A percentile compares a stretch with the other conserved stretches of the same genome.
These are phyloP conservation scores for Ceratocystis alfenasii DNA, from an alignment of 2,329 filamentous ascomycete species.

Conservation along the genomic window DNA sequence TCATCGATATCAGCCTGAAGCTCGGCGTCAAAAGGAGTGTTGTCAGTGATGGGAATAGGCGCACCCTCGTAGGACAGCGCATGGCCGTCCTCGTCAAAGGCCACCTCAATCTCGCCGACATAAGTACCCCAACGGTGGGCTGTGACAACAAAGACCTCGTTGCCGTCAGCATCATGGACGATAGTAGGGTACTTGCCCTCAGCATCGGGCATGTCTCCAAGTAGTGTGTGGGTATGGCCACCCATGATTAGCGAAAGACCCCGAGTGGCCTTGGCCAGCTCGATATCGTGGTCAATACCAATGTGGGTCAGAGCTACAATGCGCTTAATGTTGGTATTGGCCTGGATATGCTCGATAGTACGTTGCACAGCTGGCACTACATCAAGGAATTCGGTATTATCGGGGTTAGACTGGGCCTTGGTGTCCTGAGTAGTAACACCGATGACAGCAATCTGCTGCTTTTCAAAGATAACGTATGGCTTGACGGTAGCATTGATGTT, in stretches of 20 bases:
- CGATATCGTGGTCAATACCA: slow-evolving; percentile 51
- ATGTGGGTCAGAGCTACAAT: slow-evolving; percentile 57
- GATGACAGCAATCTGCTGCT: slow-evolving; percentile 50
- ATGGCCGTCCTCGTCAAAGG: slow-evolving; percentile 48
- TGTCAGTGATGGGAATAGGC: slow-evolving; percentile 52
- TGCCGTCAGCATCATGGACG: slow-evolving; percentile 45
- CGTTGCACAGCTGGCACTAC: slow-evolving; percentile 46
- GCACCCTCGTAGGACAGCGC: slow-evolving; percentile 51
- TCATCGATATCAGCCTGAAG: slow-evolving; percentile 46
- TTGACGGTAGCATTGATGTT: slow-evolving; percentile 51
- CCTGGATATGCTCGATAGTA: slow-evolving; percentile 49
- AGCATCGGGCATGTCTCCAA: slow-evolving; percentile 47
- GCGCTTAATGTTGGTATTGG: slow-evolving; percentile 49
- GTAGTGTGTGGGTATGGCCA: slow-evolving; percentile 47
- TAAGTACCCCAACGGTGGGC: slow-evolving; percentile 59
- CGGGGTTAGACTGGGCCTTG: slow-evolving; percentile 46
- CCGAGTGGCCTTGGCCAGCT: slow-evolving; percentile 46
- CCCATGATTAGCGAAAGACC: slow-evolving; percentile 57
- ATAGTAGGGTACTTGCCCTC: slow-evolving; percentile 53
- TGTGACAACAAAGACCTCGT: slow-evolving; percentile 57
- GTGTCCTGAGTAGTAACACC: slow-evolving; percentile 52
- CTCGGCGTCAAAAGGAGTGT: slow-evolving; percentile 42
- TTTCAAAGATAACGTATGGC: slow-evolving; percentile 51
- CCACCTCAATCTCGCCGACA: slow-evolving; percentile 54
- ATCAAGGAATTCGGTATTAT: slow-evolving; percentile 47